These are phyloP conservation scores for Fusarium pseudograminearum DNA, from an alignment of 2,329 filamentous ascomycete genomes.

Conservation along the genomic window DNA sequence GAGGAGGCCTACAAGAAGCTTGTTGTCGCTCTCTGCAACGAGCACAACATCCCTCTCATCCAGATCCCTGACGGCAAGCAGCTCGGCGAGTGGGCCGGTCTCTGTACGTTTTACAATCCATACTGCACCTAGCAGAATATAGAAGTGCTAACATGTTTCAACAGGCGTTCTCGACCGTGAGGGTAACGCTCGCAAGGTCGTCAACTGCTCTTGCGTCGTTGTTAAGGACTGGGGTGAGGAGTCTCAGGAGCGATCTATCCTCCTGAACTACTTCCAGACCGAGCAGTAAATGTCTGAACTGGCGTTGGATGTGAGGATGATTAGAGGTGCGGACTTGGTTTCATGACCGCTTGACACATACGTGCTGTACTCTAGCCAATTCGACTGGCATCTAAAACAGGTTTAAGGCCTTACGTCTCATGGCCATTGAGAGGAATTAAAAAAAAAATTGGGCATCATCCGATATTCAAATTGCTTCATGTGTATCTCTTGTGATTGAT, in stretches of 20 bases:
- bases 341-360: constrained; percentile 52
- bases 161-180: constrained; percentile 97
- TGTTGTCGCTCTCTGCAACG: constrained; percentile 96
- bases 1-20: constrained; percentile 99
- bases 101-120: constrained; percentile 79
- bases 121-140: background rate
- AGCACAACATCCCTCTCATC: constrained; percentile 99
- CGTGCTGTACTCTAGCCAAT: constrained; percentile 61
- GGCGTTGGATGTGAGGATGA: constrained; percentile 54
- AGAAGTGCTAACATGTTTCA: constrained; percentile 48
- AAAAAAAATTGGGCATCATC: constrained; percentile 54
- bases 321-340: constrained; percentile 55
- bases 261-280: constrained; percentile 99
- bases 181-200: constrained; percentile 99
- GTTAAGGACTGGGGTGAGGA: constrained; percentile 99
- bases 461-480: constrained; percentile 31
- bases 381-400: constrained; percentile 61
- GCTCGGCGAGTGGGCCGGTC: constrained; percentile 99
- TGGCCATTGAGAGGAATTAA: constrained; percentile 54
- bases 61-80: constrained; percentile 99
- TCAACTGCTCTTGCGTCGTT: constrained; percentile 99
- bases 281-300: constrained; percentile 66
- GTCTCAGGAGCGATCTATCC: constrained; percentile 97
- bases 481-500: constrained; percentile 2
- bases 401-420: constrained; percentile 51